Percentiles rank a stretch among this genome's conserved stretches.
These are phyloP conservation scores for Aspergillus saccharolyticus DNA, from an alignment of 495 filamentous ascomycete species.

Conservation along the genomic window DNA sequence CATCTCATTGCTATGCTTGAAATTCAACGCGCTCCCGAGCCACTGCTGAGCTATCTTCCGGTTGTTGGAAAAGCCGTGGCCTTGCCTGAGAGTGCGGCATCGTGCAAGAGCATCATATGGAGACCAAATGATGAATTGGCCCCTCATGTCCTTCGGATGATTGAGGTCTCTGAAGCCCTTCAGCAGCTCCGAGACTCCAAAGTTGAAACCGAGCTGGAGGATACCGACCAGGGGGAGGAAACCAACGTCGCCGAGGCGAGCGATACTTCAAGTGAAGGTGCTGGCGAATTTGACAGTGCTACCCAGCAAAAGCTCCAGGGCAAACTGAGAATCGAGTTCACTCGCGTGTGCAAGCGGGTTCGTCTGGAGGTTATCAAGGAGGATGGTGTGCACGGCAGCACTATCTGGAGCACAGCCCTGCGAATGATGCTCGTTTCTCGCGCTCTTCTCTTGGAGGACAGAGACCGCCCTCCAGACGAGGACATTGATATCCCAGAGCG, in stretches of 20 bases:
- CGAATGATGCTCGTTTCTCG: slow-evolving; percentile 30
- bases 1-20: slow-evolving; percentile 42
- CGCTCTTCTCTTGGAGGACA: slow-evolving; percentile 25
- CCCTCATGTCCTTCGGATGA: slow-evolving; percentile 36
- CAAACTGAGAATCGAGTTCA: slow-evolving; percentile 18
- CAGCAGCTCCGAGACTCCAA: slow-evolving; percentile 17
- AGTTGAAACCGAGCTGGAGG: slow-evolving; percentile 7
- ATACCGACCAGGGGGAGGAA: slow-evolving; percentile 3
- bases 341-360: slow-evolving; percentile 20
- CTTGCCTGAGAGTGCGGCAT: slow-evolving; percentile 20
- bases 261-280: not conserved
- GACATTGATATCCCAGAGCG: slow-evolving; percentile 2
- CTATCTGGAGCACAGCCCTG: slow-evolving; percentile 32
- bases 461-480: slow-evolving; percentile 11
- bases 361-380: slow-evolving; percentile 21
- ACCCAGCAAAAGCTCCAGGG: slow-evolving; percentile 18
- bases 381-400: slow-evolving; percentile 27
- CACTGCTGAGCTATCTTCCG: slow-evolving; percentile 37
- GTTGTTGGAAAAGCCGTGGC: slow-evolving; percentile 21
- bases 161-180: slow-evolving; percentile 50
- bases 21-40: slow-evolving; percentile 35
- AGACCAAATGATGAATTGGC: slow-evolving; percentile 25
- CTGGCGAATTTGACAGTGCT: slow-evolving; percentile 4
- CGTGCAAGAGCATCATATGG: slow-evolving; percentile 35
- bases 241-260: not conserved